phyloP scores from a whole-genome alignment of 257 asterid genomes.

The Ocimum tenuiflorum region DNA sequence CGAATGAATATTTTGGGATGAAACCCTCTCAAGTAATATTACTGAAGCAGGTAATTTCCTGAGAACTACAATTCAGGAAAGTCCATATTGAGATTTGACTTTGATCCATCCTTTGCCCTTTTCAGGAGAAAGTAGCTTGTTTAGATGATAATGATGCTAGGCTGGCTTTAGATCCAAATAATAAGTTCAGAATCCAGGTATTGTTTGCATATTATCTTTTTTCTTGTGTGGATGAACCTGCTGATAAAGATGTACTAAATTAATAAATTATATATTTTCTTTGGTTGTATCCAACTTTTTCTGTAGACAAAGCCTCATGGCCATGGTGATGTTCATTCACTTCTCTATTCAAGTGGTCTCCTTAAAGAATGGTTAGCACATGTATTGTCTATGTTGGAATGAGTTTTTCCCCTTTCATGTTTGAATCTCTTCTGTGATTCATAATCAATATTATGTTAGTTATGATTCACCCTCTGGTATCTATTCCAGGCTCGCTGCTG shows the following conservation, averaged over 20 bases:
- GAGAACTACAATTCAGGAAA: not conserved
- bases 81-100: not conserved
- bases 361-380: conserved; percentile 71
- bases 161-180: conserved; percentile 75
- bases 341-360: conserved; percentile 86
- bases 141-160: conserved; percentile 92
- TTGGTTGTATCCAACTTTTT: conserved; percentile 4
- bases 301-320: conserved; percentile 96
- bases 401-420: not conserved
- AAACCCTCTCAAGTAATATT: conserved; percentile 75
- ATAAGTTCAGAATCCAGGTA: conserved; percentile 86
- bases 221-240: not conserved
- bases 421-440: not conserved
- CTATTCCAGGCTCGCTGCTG: conserved; percentile 62
- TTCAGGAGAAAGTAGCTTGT: conserved; percentile 99
- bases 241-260: conserved; percentile 7
- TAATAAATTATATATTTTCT: conserved; percentile 1
- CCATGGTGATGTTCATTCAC: conserved; percentile 97
- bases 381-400: conserved; percentile 6
- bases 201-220: conserved; percentile 9
- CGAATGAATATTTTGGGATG: conserved; percentile 90
- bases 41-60: conserved; percentile 68
- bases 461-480: too few species aligned
- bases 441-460: too few species aligned
- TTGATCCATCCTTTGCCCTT: conserved; percentile 13